A percentile compares a stretch with the other conserved stretches of the same genome.
Conservation (phyloP, 805 yeast genomes). For the Yarrowia keelungensis region DNA sequence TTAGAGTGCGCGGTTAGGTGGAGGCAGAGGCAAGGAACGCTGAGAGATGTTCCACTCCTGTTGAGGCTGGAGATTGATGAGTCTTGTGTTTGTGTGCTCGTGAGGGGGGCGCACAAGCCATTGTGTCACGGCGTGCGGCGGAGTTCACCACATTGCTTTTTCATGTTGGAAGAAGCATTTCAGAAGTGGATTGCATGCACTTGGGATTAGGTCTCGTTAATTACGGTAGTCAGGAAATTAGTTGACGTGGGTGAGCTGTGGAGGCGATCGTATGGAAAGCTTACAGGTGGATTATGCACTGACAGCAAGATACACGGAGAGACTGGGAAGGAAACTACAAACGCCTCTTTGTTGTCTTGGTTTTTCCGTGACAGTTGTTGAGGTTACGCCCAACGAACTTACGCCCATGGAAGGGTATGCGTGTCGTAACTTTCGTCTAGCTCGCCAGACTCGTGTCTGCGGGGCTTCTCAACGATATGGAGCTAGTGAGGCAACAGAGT, state of each 20-base stretch:
- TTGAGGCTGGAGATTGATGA: too few relatives aligned
- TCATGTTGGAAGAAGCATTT: slow-evolving; percentile 1
- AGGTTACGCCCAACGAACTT: slow-evolving; percentile 32
- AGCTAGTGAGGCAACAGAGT: slow-evolving; percentile 11
- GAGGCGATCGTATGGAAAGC: too few relatives aligned
- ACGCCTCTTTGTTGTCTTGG: not conserved
- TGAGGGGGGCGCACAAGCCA: too few relatives aligned
- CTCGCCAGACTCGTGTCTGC: slow-evolving; percentile 37
- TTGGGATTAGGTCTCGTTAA: not conserved
- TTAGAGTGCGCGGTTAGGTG: slow-evolving; percentile 20
- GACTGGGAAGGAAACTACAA: too few relatives aligned
- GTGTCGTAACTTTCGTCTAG: slow-evolving; percentile 38
- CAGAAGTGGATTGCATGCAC: slow-evolving; percentile 1
- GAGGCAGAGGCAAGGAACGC: not conserved
- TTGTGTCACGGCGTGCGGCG: too few relatives aligned
- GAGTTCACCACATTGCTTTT: slow-evolving; percentile 7
- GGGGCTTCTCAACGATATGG: slow-evolving; percentile 36
- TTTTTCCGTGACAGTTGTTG: slow-evolving; percentile 31
- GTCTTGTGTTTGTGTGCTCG: too few relatives aligned
- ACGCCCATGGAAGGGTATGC: slow-evolving; percentile 1
- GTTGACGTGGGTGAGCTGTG: too few relatives aligned
- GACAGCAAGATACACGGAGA: too few relatives aligned
- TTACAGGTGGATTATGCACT: too few relatives aligned
- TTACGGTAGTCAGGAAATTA: not conserved
- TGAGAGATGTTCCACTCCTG: too few relatives aligned